Base-by-base conservation (phyloP, 176 grass and related monocot species). In the Bothriochloa decipiens region DNA sequence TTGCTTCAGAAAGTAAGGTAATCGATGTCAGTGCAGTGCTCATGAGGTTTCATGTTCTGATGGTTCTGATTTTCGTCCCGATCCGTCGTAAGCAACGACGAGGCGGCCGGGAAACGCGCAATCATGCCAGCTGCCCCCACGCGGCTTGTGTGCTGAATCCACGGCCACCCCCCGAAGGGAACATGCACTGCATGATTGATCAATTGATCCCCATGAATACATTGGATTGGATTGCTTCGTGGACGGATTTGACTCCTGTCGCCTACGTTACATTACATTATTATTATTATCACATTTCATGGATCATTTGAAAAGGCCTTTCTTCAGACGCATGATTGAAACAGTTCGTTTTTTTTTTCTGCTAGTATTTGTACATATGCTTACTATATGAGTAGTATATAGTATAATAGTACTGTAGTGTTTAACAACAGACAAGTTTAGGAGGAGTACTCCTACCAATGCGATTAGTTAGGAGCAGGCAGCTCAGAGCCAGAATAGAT, bases 1-100 rank as follows among this genome's bases (percentile, higher is more conserved):
- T 75, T 81, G 87, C 82, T 85, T 89, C 63, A 40, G 50, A 61
- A 12, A 25, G n/a, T 11, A 76, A 71, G 5, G 41, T 40, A 72
- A 75, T 72, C 55, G 23, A 60, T 36, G 6, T 11, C 20, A 47
- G 50, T 46, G 20, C 52, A 33, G n/a, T 28, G 80, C 10, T 32
- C 10, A 70, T 42, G 85, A 75, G 70, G 47, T 4, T 28, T 15
- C 43, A 42, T 65, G 4, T 36, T 3, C 4, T 66, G 13, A 36
- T 79, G 33, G 22, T 58, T 60, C 22, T 0, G 61, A 64, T 67
- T 26, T 79, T 74, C 42, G 33, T 78, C 74, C 33, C 11, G 41
- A 23, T 25, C 57, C 8, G 5, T 36, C 35, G 18, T 53, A 72
- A 58, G 32, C 27, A 28, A 14, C n/a, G 17, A 63, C 65, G 45